Evolutionary conservation across 1,284 basidiomycete species (phyloP), one percentile per base, ranked within the genome.

Genomic region (Calocybe gambosa): DNA sequence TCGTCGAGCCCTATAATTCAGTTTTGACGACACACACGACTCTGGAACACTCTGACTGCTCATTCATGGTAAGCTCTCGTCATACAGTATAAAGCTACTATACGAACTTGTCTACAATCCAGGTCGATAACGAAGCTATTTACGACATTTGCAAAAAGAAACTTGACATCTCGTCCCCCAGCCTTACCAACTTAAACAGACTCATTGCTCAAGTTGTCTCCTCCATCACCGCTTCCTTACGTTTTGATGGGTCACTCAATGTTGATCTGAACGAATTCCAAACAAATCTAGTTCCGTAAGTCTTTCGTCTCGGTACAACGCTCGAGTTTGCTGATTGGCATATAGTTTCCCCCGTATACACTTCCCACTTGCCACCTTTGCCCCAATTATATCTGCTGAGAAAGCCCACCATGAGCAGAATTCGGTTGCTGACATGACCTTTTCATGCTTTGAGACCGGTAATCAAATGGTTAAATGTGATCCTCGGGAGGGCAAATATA

Each of bases 381-480:
- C 95, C 0, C 96, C 95, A 41, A 87, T 99, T 61, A 80, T 98
- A 62, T 95, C 92, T 35, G 80, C 82, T 8, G 85, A 86, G 53
- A 89, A 85, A 69, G 89, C 94, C 31, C 82, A 83, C 61, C 95
- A 99, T 66, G 95, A 99, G 70, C 90, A 94, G 71, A 98, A 99
- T 77, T 92, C 91, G 20, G 94, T 98, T 29, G 83, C 91, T 39
- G 95, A 99, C 66, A 96, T 99, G 93, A 98, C 95, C 54, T 93
- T 91, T 75, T 88, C 93, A 45, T 96, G 93, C 75, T 99, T 99
- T 72, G 95, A 99, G 77, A 79, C 82, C 54, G 93, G 93, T 55
- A 96, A 95, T 74, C 95, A 98, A 74, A 95, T 99, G 94, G 95
- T 92, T 60, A 95, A 95, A 75, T 95, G 93, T 63, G 92, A 95